Conservation (phyloP, 768 basidiomycete genomes). For the Podaxis sp. region DNA sequence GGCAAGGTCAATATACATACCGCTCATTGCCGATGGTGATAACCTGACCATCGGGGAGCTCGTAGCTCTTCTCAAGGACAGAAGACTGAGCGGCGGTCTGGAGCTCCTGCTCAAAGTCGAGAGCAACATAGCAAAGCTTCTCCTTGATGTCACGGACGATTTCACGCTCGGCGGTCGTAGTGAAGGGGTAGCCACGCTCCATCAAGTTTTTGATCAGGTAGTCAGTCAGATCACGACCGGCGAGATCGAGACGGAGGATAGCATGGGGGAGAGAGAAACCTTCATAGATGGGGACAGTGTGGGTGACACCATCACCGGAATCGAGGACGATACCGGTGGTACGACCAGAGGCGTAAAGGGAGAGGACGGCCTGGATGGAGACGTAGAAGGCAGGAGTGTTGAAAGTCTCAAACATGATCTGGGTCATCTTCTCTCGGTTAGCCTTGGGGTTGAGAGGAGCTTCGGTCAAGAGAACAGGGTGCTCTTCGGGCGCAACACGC, state of each 20-base stretch:
- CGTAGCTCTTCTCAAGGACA: slow-evolving; percentile 90
- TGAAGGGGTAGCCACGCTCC: slow-evolving; percentile 94
- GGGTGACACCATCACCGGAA: slow-evolving; percentile 94
- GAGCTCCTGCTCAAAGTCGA: slow-evolving; percentile 93
- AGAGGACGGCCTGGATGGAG: slow-evolving; percentile 88
- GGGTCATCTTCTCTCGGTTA: slow-evolving; percentile 92
- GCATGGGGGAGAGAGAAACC: slow-evolving; percentile 92
- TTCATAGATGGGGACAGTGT: slow-evolving; percentile 97
- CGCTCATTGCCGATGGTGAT: slow-evolving; percentile 93
- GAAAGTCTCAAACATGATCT: slow-evolving; percentile 97
- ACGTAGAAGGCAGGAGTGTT: slow-evolving; percentile 93
- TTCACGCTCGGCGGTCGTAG: slow-evolving; percentile 90
- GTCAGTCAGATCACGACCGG: slow-evolving; percentile 90
- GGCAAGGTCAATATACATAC: slow-evolving; percentile 60
- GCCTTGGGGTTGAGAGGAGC: slow-evolving; percentile 92
- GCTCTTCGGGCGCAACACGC: slow-evolving; percentile 90
- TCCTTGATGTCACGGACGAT: slow-evolving; percentile 98
- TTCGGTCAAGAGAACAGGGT: slow-evolving; percentile 89
- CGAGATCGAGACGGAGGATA: slow-evolving; percentile 88
- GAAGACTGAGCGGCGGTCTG: slow-evolving; percentile 89
- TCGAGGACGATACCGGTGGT: slow-evolving; percentile 95
- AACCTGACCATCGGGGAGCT: slow-evolving; percentile 90
- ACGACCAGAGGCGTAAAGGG: slow-evolving; percentile 91
- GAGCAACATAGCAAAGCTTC: slow-evolving; percentile 93
- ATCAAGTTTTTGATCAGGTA: slow-evolving; percentile 80